Conservation (phyloP, 2,329 filamentous ascomycete genomes). For the Exutisphaerella laricina region DNA sequence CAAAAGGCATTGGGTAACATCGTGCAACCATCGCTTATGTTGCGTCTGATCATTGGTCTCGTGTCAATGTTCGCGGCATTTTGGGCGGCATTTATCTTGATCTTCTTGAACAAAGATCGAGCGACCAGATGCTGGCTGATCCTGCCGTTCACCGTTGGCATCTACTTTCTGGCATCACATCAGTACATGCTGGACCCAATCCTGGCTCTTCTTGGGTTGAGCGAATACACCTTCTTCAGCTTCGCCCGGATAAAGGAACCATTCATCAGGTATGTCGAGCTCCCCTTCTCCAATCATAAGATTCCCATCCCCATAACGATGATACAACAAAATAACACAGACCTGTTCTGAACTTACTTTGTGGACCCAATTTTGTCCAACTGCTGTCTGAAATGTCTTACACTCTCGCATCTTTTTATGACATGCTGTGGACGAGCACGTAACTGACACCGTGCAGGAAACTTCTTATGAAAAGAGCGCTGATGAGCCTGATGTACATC, state of each 20-base stretch:
- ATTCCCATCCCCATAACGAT: too few relatives aligned
- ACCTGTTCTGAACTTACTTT: too few relatives aligned
- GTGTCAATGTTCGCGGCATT: slow-evolving; percentile 84
- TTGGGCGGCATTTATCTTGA: slow-evolving; percentile 89
- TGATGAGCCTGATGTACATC: slow-evolving; percentile 74
- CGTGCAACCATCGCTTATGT: slow-evolving; percentile 81
- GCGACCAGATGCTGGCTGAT: slow-evolving; percentile 80
- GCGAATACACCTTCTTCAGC: slow-evolving; percentile 94
- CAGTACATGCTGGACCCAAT: slow-evolving; percentile 94
- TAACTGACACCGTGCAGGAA: slow-evolving; percentile 44
- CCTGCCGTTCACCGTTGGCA: slow-evolving; percentile 82
- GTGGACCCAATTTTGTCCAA: too few relatives aligned
- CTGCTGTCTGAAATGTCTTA: too few relatives aligned
- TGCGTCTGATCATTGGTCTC: slow-evolving; percentile 78
- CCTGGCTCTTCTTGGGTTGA: slow-evolving; percentile 80
- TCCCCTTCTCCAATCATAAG: too few relatives aligned
- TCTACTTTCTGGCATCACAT: slow-evolving; percentile 84
- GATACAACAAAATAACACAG: too few relatives aligned
- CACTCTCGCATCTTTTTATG: too few relatives aligned
- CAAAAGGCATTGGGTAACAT: slow-evolving; percentile 95
- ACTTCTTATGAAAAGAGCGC: slow-evolving; percentile 74
- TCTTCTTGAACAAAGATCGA: slow-evolving; percentile 76
- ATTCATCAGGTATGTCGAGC: slow-evolving; percentile 60
- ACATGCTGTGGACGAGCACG: too few relatives aligned
- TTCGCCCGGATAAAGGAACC: slow-evolving; percentile 85